Evolutionary conservation across 768 basidiomycete genomes (phyloP).

Genomic region (Macrolepiota dolichaula): DNA sequence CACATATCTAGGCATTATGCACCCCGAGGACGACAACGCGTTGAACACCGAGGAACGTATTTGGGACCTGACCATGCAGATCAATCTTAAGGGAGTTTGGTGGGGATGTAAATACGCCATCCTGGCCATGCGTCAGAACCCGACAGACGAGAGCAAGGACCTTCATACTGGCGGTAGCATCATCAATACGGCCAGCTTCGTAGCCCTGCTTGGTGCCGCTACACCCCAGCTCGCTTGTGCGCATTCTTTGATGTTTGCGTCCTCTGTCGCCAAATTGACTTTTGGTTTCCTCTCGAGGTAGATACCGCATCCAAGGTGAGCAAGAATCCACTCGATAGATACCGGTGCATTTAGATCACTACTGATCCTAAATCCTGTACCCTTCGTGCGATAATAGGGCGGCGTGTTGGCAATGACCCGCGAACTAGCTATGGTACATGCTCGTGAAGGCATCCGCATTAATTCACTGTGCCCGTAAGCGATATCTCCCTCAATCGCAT

Average conservation of each 20-base stretch:
- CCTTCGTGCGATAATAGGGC: slow-evolving; percentile 46
- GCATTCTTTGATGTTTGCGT: slow-evolving; percentile 19
- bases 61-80: slow-evolving; percentile 91
- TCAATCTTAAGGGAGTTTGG: slow-evolving; percentile 99
- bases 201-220: slow-evolving; percentile 92
- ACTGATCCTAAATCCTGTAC: background rate
- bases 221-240: slow-evolving; percentile 97
- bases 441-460: slow-evolving; percentile 92
- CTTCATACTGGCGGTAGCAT: slow-evolving; percentile 85
- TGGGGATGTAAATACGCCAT: slow-evolving; percentile 99
- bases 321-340: background rate
- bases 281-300: slow-evolving; percentile 26
- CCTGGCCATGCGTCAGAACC: slow-evolving; percentile 92
- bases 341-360: background rate
- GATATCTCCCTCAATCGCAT: slow-evolving; percentile 1
- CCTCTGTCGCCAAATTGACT: background rate
- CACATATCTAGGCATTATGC: slow-evolving; percentile 83
- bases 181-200: slow-evolving; percentile 98
- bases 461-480: slow-evolving; percentile 96
- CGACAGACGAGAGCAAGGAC: slow-evolving; percentile 75
- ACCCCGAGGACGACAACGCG: slow-evolving; percentile 90
- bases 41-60: slow-evolving; percentile 95
- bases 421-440: slow-evolving; percentile 97
- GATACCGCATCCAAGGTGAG: slow-evolving; percentile 91
- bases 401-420: slow-evolving; percentile 98